Base-by-base conservation (phyloP, 768 basidiomycete genomes). In the Brasilioporus rufonigricans region DNA sequence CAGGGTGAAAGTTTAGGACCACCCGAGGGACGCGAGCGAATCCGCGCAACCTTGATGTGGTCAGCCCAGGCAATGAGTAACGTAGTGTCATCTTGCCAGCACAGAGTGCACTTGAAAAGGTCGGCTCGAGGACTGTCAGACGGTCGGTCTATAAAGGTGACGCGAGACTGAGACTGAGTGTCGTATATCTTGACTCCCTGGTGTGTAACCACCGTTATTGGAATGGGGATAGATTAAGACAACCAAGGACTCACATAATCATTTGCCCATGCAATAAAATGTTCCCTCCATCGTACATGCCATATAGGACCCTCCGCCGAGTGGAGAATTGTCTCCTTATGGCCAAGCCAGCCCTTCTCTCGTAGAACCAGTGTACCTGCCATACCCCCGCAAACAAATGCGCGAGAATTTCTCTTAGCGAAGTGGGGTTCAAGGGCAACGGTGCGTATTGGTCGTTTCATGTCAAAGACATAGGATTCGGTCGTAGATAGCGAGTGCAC, bases 111-210 rank as follows among this genome's bases (percentile, higher is more conserved):
- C 64, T 93, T 95, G 82, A 95, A 98, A 9, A 98, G 79, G 65
- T 99, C 97, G 0, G 94, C 89, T 38, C 97, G 83, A 3, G 96
- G 97, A 55, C 91, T 86, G 57, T 90, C 84, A 0, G 80, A 65
- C 14, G 88, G 86, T 35, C 94, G 80, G 69, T 95, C 91, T 50
- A 98, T 93, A 67, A 82, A 92, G 0, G 87, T 86, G 45, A 98
- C 86, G 8, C 89, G 84, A 19, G 83, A 83, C 60, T 87, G 84
- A 0, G 88, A 88, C 5, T 75, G 73, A 0, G 84, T 87, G 68
- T 98, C 95, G 67, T 95, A 96, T 44, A 99, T 87, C 67, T 93
- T 96, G 50, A 98, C 89, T 14, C 96, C 96, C 91, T 93, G 61
- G 44, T 13, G n/a, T 32, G 39, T 47, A 14, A 57, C 13, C 24